phyloP scores from a whole-genome alignment of 2,329 filamentous ascomycete species.

The Ophiocordyceps sinensis region DNA sequence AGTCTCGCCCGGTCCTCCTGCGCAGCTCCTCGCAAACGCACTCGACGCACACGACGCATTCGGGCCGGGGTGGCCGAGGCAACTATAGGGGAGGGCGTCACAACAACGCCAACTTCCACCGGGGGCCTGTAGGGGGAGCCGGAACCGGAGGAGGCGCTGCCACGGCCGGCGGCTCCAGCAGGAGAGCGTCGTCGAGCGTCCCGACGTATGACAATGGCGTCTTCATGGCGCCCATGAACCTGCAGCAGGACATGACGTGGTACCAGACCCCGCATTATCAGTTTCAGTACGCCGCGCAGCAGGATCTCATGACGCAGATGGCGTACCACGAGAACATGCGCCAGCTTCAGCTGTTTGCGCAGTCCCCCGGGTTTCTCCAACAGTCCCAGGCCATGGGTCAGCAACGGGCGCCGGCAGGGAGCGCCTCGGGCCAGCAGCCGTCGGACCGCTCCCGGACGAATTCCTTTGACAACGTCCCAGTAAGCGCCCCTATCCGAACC shows the following conservation, averaged over 20 bases:
- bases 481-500: conserved; percentile 41
- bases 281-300: conserved; percentile 25
- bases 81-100: conserved; percentile 35
- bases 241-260: conserved; percentile 35
- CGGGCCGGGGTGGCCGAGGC: conserved; percentile 31
- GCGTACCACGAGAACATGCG: conserved; percentile 24
- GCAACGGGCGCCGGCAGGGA: conserved; percentile 13
- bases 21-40: conserved; percentile 48
- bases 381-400: conserved; percentile 18
- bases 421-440: conserved; percentile 15
- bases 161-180: conserved; percentile 23
- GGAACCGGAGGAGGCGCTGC: conserved; percentile 11
- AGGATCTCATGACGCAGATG: conserved; percentile 26
- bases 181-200: conserved; percentile 38
- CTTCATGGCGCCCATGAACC: conserved; percentile 27
- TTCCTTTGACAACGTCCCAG: conserved; percentile 46
- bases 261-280: conserved; percentile 28
- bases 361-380: conserved; percentile 18
- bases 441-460: conserved; percentile 43
- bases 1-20: conserved; percentile 40
- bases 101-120: conserved; percentile 20
- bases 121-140: too few relatives aligned
- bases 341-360: conserved; percentile 20
- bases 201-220: conserved; percentile 33
- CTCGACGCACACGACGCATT: conserved; percentile 34